Base-by-base conservation (phyloP, 2,329 filamentous ascomycete species). In the Fusarium azukiicola region DNA sequence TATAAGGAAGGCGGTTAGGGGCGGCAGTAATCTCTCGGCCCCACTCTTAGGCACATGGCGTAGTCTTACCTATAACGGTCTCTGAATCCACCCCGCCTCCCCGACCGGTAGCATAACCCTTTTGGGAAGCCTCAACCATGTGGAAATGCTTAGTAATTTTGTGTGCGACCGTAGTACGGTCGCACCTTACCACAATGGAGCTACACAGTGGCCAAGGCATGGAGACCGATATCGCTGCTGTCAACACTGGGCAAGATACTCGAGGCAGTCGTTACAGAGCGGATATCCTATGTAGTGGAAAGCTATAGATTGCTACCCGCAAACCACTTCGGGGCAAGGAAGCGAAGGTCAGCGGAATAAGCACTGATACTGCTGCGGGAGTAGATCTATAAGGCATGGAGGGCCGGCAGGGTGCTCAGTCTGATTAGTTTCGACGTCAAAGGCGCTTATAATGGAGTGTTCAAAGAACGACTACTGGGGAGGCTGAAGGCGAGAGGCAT, bases 151-250 rank as follows among this genome's bases (percentile, higher is more conserved):
- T n/a, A n/a, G n/a, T n/a, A n/a, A n/a, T n/a, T n/a, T n/a, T n/a
- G n/a, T n/a, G n/a, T n/a, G n/a, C n/a, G n/a, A n/a, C n/a, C n/a
- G n/a, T n/a, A n/a, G n/a, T n/a, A n/a, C n/a, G n/a, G n/a, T n/a
- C n/a, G n/a, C n/a, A n/a, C n/a, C n/a, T n/a, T n/a, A n/a, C n/a
- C n/a, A n/a, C n/a, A n/a, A n/a, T n/a, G n/a, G n/a, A n/a, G n/a
- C 76, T 85, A 84, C 56, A 79, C 72, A 58, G 66, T 21, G 3
- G 79, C 81, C 10, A 84, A 85, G 54, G 77, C 74, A 16, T 84
- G 73, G 78, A 69, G 81, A 63, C 80, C 73, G 42, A 85, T 84
- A 73, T 84, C 79, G 19, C 79, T 84, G 0, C 74, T 85, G 2
- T 71, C 79, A 8, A 85, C 78, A 9, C 71, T 85, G 1, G 81